These are phyloP conservation scores for Nakazawaea holstii DNA, from an alignment of 805 yeast species.

Conservation along the genomic window DNA sequence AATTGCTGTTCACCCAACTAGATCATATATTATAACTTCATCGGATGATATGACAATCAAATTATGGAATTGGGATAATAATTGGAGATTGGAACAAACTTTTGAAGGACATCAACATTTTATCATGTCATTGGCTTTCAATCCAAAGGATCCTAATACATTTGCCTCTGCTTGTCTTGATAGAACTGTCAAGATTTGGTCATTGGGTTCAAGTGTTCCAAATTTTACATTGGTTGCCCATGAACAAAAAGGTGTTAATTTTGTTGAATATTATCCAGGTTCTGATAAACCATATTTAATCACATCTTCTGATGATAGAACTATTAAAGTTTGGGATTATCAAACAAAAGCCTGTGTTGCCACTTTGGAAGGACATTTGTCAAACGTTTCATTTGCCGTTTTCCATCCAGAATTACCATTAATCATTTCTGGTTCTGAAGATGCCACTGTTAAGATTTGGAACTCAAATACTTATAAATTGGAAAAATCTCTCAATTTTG, in stretches of 20 bases:
- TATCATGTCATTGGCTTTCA: slow-evolving; percentile 90
- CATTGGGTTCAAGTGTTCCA: slow-evolving; percentile 79
- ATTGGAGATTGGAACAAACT: slow-evolving; percentile 84
- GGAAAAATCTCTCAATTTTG: slow-evolving; percentile 85
- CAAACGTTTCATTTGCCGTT: slow-evolving; percentile 93
- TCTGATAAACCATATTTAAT: slow-evolving; percentile 95
- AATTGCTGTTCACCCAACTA: slow-evolving; percentile 90
- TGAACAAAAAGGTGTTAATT: slow-evolving; percentile 90
- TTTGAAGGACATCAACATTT: slow-evolving; percentile 96
- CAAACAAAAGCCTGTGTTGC: slow-evolving; percentile 96
- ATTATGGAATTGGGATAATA: slow-evolving; percentile 96
- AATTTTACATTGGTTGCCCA: slow-evolving; percentile 91
- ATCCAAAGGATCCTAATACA: slow-evolving; percentile 96
- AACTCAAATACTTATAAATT: slow-evolving; percentile 89
- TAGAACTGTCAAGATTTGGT: slow-evolving; percentile 96
- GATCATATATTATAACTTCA: slow-evolving; percentile 82
- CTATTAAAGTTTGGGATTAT: slow-evolving; percentile 91
- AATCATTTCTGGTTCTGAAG: slow-evolving; percentile 95
- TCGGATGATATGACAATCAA: slow-evolving; percentile 89
- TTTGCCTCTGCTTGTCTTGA: slow-evolving; percentile 97
- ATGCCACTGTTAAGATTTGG: slow-evolving; percentile 92
- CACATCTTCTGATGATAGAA: slow-evolving; percentile 86
- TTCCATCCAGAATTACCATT: slow-evolving; percentile 98
- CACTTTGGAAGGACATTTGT: slow-evolving; percentile 86
- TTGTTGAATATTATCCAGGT: slow-evolving; percentile 94